A percentile compares a stretch with the other conserved stretches of the same genome.
Evolutionary conservation across 2,329 filamentous ascomycete genomes (phyloP).

Genomic region (Colletotrichum tabaci): DNA sequence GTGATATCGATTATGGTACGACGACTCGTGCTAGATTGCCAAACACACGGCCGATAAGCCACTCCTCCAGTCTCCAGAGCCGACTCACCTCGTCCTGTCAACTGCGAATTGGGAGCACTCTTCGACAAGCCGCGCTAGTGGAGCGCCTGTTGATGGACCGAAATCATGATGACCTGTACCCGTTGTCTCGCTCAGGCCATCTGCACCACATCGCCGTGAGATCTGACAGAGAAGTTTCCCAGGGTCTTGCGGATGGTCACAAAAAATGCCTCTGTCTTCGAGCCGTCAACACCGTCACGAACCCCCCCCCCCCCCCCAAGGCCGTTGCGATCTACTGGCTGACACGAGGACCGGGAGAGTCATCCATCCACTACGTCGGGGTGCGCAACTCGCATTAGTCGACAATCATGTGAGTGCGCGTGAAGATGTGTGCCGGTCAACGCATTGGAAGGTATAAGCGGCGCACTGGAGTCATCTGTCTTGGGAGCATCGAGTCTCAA

Average conservation of each 20-base stretch:
- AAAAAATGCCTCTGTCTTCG: neutral
- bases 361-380: constrained; percentile 32
- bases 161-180: constrained; percentile 41
- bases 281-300: constrained; percentile 12
- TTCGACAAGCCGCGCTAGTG: constrained; percentile 34
- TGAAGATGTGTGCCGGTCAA: constrained; percentile 19
- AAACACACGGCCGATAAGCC: constrained; percentile 33
- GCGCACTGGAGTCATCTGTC: constrained; percentile 26
- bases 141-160: constrained; percentile 28
- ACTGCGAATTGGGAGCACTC: constrained; percentile 22
- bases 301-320: neutral
- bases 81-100: constrained; percentile 12
- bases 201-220: constrained; percentile 38
- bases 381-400: constrained; percentile 41
- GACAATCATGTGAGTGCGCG: constrained; percentile 42
- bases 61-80: constrained; percentile 1
- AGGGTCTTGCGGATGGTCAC: constrained; percentile 5
- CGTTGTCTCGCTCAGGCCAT: constrained; percentile 34
- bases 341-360: constrained; percentile 26
- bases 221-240: constrained; percentile 28
- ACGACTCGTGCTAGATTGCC: constrained; percentile 36
- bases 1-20: constrained; percentile 34
- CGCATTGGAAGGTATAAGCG: constrained; percentile 27
- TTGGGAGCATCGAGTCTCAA: constrained; percentile 9
- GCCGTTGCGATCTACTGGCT: constrained; percentile 24